These are phyloP conservation scores for Sporothrix protearum DNA, from an alignment of 2,329 filamentous ascomycete genomes.

Conservation along the genomic window DNA sequence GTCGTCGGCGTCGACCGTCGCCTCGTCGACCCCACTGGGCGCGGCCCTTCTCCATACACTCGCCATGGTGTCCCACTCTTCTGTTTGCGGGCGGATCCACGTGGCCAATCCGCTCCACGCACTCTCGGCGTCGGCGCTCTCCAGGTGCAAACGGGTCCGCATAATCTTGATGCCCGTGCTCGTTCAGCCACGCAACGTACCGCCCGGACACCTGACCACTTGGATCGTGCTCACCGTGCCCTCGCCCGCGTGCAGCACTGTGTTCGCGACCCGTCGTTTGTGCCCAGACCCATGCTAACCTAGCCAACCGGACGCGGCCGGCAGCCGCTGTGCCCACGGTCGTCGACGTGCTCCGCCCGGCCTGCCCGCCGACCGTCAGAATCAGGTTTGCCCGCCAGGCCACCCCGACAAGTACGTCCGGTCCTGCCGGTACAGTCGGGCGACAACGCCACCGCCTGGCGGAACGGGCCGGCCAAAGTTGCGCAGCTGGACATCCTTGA, in stretches of 20 bases:
- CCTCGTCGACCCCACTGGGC: slow-evolving; percentile 91
- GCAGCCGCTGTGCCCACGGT: slow-evolving; percentile 80
- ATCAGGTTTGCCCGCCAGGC: slow-evolving; percentile 84
- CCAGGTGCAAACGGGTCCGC: slow-evolving; percentile 80
- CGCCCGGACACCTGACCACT: slow-evolving; percentile 92
- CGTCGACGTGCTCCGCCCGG: slow-evolving; percentile 81
- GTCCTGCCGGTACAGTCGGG: slow-evolving; percentile 90
- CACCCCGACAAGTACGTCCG: slow-evolving; percentile 87
- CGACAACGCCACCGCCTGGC: slow-evolving; percentile 86
- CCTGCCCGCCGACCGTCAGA: slow-evolving; percentile 74
- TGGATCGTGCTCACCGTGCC: slow-evolving; percentile 87
- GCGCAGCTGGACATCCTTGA: slow-evolving; percentile 83
- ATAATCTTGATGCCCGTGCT: slow-evolving; percentile 98
- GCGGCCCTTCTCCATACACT: slow-evolving; percentile 91
- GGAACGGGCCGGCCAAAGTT: slow-evolving; percentile 94
- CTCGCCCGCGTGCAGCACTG: slow-evolving; percentile 84
- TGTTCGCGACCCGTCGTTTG: slow-evolving; percentile 79
- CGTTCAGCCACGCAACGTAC: slow-evolving; percentile 93
- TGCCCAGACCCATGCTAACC: slow-evolving; percentile 76
- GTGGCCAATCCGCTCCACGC: slow-evolving; percentile 92
- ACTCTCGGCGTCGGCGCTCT: slow-evolving; percentile 70
- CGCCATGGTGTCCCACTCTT: slow-evolving; percentile 94
- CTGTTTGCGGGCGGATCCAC: slow-evolving; percentile 81
- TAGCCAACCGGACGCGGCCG: slow-evolving; percentile 82
- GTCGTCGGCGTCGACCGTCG: slow-evolving; percentile 70